Base-by-base conservation (phyloP, 805 yeast species). In the Sugiyamaella valdiviana region DNA sequence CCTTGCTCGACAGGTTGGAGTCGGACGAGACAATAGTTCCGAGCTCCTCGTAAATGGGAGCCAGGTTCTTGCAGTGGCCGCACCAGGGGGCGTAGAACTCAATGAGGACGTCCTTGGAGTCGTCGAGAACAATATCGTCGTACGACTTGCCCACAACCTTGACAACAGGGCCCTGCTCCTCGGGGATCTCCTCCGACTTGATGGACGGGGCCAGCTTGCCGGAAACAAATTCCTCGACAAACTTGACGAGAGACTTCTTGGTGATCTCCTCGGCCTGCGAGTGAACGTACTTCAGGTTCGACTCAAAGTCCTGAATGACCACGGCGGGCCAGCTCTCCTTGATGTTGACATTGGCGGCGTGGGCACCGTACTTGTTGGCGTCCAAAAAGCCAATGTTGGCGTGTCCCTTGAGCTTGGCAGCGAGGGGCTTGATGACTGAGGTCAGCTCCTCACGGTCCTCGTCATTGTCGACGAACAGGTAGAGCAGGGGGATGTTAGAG, bases 71-170 rank as follows among this genome's bases (percentile, higher is more conserved):
- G 76, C 97, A 90, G 72, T 90, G 93, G 17, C 96, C 96, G 75
- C 97, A 90, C 97, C 98, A 91, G 65, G 97, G 95, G 44, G 98
- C 97, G 64, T 86, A 90, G 72, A 90, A 91, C 73, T 87, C 85
- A 54, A 87, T 86, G 53, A 88, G 74, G 7, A 90, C 77, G 58
- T 81, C 83, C 72, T 83, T 84, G 29, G 77, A 80, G 5, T 83
- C 75, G 41, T 79, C 75, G 46, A 75, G 66, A 15, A 87, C 76
- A 51, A 87, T 70, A 29, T 75, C 79, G 44, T 85, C 83, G 69
- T 87, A 93, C 63, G 81, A 87, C 70, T 80, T 77, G 58, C 88
- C 95, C 52, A 91, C 97, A 58, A 91, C 75, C 62, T 79, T 83
- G 65, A 74, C 72, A 42, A 84, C 91, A 46, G 83, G 79, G 44